Conservation (phyloP, 2,329 filamentous ascomycete species). For the Beauveria australis region DNA sequence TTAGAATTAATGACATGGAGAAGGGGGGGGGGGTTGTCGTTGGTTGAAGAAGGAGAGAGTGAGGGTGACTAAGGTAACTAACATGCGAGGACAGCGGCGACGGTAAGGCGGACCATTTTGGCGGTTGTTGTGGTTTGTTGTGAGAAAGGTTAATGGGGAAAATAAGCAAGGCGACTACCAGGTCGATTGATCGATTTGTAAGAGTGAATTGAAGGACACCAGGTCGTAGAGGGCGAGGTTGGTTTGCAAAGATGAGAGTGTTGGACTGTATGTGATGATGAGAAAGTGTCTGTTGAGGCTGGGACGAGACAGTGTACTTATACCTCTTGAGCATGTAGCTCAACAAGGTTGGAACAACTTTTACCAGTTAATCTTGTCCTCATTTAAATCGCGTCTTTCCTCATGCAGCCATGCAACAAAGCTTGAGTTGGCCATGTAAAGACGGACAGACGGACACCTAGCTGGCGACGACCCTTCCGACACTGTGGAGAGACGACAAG, state of each 20-base stretch:
- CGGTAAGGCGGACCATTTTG: slow-evolving; percentile 27
- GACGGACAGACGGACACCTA: too few species aligned
- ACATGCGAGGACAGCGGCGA: slow-evolving; percentile 18
- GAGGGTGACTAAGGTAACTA: slow-evolving; percentile 15
- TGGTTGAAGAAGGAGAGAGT: too few species aligned
- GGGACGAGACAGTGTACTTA: neutral
- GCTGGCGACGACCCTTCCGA: too few species aligned
- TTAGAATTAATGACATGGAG: neutral
- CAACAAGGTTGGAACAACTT: neutral
- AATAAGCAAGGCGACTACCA: neutral
- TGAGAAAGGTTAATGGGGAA: neutral
- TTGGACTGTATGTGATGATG: slow-evolving; percentile 5
- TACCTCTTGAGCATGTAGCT: neutral
- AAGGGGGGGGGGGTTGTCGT: too few species aligned
- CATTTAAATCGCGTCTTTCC: neutral
- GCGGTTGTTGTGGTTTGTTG: neutral
- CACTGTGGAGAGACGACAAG: too few species aligned
- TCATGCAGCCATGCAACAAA: neutral
- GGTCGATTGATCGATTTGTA: neutral
- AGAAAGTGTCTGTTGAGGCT: neutral
- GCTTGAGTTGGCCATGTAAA: too few species aligned
- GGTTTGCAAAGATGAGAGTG: neutral
- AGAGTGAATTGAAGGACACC: neutral
- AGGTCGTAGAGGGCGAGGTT: neutral
- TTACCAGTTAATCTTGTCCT: too few species aligned